Base-by-base conservation (phyloP, 345 rosid genomes). In the Balakata baccata region DNA sequence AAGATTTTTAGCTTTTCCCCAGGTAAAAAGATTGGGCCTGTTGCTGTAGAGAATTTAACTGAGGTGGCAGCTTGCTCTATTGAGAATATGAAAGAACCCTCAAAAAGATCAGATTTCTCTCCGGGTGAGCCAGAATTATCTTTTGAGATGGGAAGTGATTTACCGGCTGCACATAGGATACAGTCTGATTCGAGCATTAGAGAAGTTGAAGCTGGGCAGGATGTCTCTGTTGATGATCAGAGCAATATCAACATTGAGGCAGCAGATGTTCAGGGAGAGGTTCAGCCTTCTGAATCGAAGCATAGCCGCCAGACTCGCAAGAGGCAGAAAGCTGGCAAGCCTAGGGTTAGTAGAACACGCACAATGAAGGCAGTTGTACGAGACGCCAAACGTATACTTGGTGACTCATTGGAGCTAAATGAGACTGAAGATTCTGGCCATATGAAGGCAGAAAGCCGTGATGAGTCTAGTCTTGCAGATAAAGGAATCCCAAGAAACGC, bases 1-100 rank as follows among this genome's bases (percentile, higher is more conserved):
- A 92, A 85, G 81, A 85, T 95, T 72, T 86, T 92, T 10, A 88
- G 77, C 51, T 75, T 92, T 41, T 92, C 99, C 56, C 97, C 99
- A 1, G 77, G 81, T 39, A 91, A 89, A 84, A 84, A 60, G 80
- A 12, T 66, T 38, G 93, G 85, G 68, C 70, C 79, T 43, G 77
- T 81, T 85, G 82, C 78, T 70, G 62, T 77, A 56, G 75, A 72
- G 64, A 76, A 83, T 69, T 71, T 86, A 81, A 70, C 66, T 41
- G 77, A 70, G 34, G 88, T 53, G 57, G 78, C 65, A 37, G 61
- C 73, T 5, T 47, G 29, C 2, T 73, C 83, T 74, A 74, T 66
- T 47, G 85, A 64, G 51, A 71, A 82, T 66, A 17, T 68, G 49
- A 80, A 81, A 76, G 86, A 83, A 46, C 79, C 76, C 34, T 83